Percentiles rank a stretch among this genome's conserved stretches.
These are phyloP conservation scores for Hyparrhenia diplandra DNA, from an alignment of 176 grass and related monocot species.

Conservation along the genomic window DNA sequence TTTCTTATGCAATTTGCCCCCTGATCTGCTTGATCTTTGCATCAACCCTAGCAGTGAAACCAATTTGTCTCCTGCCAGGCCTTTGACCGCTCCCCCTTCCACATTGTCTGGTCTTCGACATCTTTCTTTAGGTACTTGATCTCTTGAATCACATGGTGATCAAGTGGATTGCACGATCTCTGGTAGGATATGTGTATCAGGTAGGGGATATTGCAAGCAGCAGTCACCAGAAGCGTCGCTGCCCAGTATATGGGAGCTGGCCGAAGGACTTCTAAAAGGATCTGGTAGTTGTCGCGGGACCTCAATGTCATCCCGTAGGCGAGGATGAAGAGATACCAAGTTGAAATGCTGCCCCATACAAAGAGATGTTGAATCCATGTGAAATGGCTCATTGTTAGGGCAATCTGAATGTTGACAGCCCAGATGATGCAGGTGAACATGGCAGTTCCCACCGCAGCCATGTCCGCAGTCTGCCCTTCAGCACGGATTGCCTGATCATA, in stretches of 20 bases:
- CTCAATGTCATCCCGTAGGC: conserved; percentile 63
- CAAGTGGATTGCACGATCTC: conserved; percentile 73
- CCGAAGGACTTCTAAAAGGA: conserved; percentile 72
- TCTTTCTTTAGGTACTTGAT: conserved; percentile 88
- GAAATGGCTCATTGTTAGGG: conserved; percentile 98
- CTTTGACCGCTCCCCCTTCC: conserved; percentile 87
- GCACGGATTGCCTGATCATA: conserved; percentile 60
- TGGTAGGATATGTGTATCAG: conserved; percentile 91
- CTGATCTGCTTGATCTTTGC: conserved; percentile 86
- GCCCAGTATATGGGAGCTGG: conserved; percentile 83
- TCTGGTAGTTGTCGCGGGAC: conserved; percentile 61
- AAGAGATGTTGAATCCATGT: conserved; percentile 97
- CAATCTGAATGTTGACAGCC: conserved; percentile 96
- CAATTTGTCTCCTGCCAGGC: conserved; percentile 84
- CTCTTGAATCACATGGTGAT: conserved; percentile 98
- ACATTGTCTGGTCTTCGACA: conserved; percentile 78
- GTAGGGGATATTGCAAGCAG: conserved; percentile 85
- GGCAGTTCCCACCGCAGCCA: conserved; percentile 84
- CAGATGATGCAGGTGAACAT: conserved; percentile 99
- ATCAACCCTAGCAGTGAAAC: conserved; percentile 87
- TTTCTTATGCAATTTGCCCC: conserved; percentile 81
- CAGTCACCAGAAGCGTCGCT: conserved; percentile 65
- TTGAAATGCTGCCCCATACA: conserved; percentile 85
- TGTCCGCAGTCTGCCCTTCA: conserved; percentile 84
- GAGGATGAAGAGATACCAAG: conserved; percentile 95